Conservation (phyloP, 345 rosid genomes). For the Geranium brycei region DNA sequence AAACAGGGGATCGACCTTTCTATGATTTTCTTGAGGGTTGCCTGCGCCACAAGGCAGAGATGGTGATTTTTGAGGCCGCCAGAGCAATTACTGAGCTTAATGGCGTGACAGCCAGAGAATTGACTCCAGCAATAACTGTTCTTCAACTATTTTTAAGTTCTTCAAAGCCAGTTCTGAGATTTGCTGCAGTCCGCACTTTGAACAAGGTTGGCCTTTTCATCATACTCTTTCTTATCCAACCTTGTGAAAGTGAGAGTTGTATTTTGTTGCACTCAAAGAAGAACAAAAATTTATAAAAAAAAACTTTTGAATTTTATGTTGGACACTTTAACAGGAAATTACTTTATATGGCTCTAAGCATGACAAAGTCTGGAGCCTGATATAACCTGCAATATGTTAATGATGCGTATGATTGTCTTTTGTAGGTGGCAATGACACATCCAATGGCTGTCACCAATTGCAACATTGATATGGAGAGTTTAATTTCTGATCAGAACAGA, state of each 20-base stretch:
- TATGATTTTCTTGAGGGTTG: constrained; percentile 92
- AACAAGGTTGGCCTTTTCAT: constrained; percentile 46
- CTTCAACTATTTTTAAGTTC: constrained; percentile 96
- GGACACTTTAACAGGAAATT: neutral
- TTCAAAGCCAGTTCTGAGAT: constrained; percentile 90
- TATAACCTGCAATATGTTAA: neutral
- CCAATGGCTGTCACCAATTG: constrained; percentile 99
- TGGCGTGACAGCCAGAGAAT: constrained; percentile 82
- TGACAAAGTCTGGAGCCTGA: no score
- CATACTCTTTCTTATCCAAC: no score
- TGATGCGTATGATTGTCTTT: neutral
- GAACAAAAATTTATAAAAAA: no score
- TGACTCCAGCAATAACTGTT: constrained; percentile 96
- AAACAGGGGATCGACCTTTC: constrained; percentile 81
- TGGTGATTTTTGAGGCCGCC: constrained; percentile 98
- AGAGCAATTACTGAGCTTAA: constrained; percentile 92
- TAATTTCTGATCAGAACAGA: constrained; percentile 95
- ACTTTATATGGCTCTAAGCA: no score
- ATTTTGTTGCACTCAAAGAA: no score
- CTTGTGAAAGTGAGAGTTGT: neutral
- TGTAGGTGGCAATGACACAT: constrained; percentile 98
- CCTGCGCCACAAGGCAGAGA: constrained; percentile 90
- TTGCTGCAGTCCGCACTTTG: constrained; percentile 94
- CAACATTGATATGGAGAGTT: constrained; percentile 98
- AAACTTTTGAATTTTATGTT: neutral